Base-by-base conservation (phyloP, 129 eudicot species). In the Flaveria ramosissima region DNA sequence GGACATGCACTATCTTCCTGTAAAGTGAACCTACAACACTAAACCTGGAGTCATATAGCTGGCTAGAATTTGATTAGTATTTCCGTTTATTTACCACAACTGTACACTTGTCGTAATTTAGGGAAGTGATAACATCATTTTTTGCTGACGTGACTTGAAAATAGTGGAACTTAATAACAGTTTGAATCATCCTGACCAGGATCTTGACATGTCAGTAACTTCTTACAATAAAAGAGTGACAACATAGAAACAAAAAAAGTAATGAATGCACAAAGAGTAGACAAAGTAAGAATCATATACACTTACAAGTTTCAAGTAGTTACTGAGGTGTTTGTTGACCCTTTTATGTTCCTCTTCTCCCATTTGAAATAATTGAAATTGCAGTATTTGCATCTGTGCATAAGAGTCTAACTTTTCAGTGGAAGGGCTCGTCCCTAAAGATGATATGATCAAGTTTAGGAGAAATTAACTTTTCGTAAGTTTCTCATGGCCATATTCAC, bases 241-340 rank as follows among this genome's bases (percentile, higher is more conserved):
- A 59, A 21, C 9, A 8, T 30, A 4, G 14, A 61, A 45, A 39
- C 39, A 15, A 32, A 45, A 13, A 10, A 59, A 20, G 26, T 57
- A 57, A 20, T 48, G 63, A 76, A 52, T 2, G 10, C 41, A 48
- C 45, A 4, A 10, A 21, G 55, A 51, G 0, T 65, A 36, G 26
- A 76, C 52, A 36, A 51, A 36, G 39, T 76, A 64, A 17, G 66
- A 12, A 65, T 76, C 52, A 50, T 26, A 32, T 61, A 24, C 24
- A 61, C 61, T 52, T 72, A 48, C 76, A 72, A 71, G 32, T 20
- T 42, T 36, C 36, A 50, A 27, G 26, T 51, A 62, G 32, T 15
- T 39, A 45, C 16, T 4, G 46, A 43, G 67, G 39, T 72, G 14
- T 72, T 72, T 72, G 68, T 45, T 61, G 36, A 47, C 78, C 66